Evolutionary conservation across 805 yeast genomes (phyloP).

Genomic region (Candida morakotiae): DNA sequence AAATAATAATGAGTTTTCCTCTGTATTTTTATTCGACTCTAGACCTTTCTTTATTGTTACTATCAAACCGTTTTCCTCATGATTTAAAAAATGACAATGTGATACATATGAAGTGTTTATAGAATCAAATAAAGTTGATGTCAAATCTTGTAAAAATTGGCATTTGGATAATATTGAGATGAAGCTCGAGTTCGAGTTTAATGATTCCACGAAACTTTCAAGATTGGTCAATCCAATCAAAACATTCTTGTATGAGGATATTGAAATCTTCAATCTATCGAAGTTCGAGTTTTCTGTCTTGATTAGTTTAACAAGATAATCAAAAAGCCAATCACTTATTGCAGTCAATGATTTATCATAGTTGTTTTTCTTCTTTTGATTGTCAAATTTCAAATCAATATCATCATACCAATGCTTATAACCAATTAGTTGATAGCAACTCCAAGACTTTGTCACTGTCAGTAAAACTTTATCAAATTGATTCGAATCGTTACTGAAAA

Average conservation of each 20-base stretch:
- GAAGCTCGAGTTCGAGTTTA: conserved; percentile 13
- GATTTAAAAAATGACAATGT: conserved; percentile 1
- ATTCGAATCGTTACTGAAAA: conserved; percentile 14
- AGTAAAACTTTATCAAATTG: conserved; percentile 1
- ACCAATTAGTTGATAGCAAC: conserved; percentile 23
- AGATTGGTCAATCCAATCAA: conserved; percentile 21
- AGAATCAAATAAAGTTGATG: conserved; percentile 6
- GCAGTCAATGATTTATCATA: background rate
- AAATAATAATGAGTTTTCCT: conserved; percentile 13
- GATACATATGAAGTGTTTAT: conserved; percentile 5
- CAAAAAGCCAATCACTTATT: conserved; percentile 6
- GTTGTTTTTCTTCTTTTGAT: too few species aligned
- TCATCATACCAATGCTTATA: conserved; percentile 30
- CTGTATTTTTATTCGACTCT: too few species aligned
- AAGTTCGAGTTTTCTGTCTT: too few species aligned
- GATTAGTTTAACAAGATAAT: too few species aligned
- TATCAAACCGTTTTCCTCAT: conserved; percentile 1
- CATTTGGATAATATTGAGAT: conserved; percentile 9
- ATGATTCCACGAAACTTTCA: conserved; percentile 13
- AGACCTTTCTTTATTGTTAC: background rate
- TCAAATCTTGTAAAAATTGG: conserved; percentile 6
- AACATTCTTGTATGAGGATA: conserved; percentile 22
- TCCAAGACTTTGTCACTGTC: conserved; percentile 20
- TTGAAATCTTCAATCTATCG: conserved; percentile 5
- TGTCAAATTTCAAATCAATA: too few species aligned